phyloP scores from a whole-genome alignment of 2,329 filamentous ascomycete genomes.

The Hypoxylon sp. region DNA sequence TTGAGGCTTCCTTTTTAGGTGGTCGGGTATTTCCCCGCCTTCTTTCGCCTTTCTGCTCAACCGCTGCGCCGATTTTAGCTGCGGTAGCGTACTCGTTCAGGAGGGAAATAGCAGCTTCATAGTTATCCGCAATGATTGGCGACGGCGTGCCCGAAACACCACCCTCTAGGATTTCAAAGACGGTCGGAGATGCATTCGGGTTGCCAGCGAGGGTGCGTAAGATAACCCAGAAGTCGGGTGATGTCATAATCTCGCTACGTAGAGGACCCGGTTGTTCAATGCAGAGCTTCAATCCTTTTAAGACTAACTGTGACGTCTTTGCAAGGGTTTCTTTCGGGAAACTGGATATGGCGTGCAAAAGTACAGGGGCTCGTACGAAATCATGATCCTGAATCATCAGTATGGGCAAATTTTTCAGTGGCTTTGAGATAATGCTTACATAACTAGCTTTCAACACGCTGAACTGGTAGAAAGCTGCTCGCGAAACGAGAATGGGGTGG shows the following conservation, averaged over 20 bases:
- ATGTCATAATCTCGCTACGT: slow-evolving; percentile 93
- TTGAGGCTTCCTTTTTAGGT: slow-evolving; percentile 68
- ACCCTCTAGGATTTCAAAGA: slow-evolving; percentile 89
- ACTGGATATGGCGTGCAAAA: slow-evolving; percentile 91
- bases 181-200: slow-evolving; percentile 78
- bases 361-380: slow-evolving; percentile 90
- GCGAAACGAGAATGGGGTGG: slow-evolving; percentile 86
- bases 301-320: slow-evolving; percentile 80
- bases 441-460: slow-evolving; percentile 87
- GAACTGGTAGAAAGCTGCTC: slow-evolving; percentile 89
- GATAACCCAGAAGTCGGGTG: slow-evolving; percentile 97
- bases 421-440: slow-evolving; percentile 66
- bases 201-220: slow-evolving; percentile 81
- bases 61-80: slow-evolving; percentile 78
- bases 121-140: slow-evolving; percentile 94
- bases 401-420: not conserved
- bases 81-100: slow-evolving; percentile 92
- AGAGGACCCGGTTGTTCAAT: slow-evolving; percentile 83
- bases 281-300: slow-evolving; percentile 85
- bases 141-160: slow-evolving; percentile 81
- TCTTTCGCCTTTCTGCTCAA: slow-evolving; percentile 78
- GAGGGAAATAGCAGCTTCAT: slow-evolving; percentile 86
- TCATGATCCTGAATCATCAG: slow-evolving; percentile 78
- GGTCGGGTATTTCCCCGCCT: slow-evolving; percentile 58
- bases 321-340: slow-evolving; percentile 84